Evolutionary conservation across 1,284 basidiomycete species (phyloP).

Genomic region (Neotropicomus parvogracilis): DNA sequence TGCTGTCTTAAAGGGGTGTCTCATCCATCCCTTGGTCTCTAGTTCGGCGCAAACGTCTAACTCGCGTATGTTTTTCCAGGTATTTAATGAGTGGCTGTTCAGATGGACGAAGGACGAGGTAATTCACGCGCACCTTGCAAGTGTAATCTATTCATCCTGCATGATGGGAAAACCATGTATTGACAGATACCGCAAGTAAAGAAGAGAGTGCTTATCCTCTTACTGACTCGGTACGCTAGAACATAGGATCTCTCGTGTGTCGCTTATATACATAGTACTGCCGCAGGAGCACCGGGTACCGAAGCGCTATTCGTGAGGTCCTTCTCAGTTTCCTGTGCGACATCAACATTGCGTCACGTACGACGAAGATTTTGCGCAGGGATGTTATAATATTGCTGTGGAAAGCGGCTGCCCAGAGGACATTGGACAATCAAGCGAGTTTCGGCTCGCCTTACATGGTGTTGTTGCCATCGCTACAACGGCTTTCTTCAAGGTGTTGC

Average conservation of each 20-base stretch:
- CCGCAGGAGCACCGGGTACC: not conserved
- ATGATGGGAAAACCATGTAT: not conserved
- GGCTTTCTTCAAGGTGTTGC: conserved; percentile 5
- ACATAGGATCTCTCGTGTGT: not conserved
- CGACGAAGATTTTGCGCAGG: conserved; percentile 9
- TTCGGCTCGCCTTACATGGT: conserved; percentile 8
- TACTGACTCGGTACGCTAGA: not conserved
- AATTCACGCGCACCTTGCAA: not conserved
- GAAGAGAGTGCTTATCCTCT: not conserved
- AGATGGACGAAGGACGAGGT: not conserved
- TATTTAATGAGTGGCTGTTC: conserved; percentile 2
- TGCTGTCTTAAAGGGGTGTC: too few species aligned
- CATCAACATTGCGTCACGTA: conserved; percentile 8
- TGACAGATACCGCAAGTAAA: not conserved
- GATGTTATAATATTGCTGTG: not conserved
- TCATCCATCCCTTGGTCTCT: not conserved
- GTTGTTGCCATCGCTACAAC: conserved; percentile 6
- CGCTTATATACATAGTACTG: not conserved
- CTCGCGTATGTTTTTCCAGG: not conserved
- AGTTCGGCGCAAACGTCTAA: not conserved
- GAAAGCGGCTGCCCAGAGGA: conserved; percentile 5
- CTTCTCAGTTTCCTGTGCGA: conserved; percentile 6
- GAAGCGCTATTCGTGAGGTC: conserved; percentile 4
- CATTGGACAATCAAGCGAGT: conserved; percentile 2
- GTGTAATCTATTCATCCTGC: not conserved